Evolutionary conservation across 805 yeast genomes (phyloP).

Genomic region (Metschnikowia orientalis): DNA sequence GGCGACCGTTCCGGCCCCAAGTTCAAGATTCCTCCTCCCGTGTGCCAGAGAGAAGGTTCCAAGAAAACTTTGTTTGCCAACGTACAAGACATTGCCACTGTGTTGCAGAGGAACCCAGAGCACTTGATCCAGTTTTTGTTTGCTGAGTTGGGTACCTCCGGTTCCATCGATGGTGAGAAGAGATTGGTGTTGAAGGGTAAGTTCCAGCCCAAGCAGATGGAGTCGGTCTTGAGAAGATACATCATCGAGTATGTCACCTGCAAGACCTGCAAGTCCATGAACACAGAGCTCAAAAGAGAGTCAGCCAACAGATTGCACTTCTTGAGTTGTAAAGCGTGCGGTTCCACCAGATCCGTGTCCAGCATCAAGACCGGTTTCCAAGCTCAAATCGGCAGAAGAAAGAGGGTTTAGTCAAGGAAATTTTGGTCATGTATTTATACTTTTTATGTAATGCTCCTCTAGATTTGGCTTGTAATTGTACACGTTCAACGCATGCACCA

Average conservation of each 20-base stretch:
- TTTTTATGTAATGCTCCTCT: no score
- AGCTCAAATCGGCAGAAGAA: constrained; percentile 92
- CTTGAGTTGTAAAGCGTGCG: constrained; percentile 97
- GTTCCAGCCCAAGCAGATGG: constrained; percentile 96
- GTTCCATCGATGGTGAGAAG: constrained; percentile 97
- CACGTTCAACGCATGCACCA: no score
- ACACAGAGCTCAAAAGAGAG: constrained; percentile 93
- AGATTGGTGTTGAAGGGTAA: constrained; percentile 97
- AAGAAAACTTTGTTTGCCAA: constrained; percentile 95
- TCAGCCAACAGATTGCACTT: constrained; percentile 94
- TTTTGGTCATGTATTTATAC: no score
- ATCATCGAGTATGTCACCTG: constrained; percentile 97
- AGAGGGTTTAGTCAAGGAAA: constrained; percentile 53
- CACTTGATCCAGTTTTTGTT: constrained; percentile 94
- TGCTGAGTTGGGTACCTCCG: constrained; percentile 99
- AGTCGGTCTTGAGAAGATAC: constrained; percentile 91
- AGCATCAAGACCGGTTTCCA: constrained; percentile 99
- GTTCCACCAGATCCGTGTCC: constrained; percentile 93
- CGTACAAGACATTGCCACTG: constrained; percentile 90
- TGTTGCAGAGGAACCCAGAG: constrained; percentile 93
- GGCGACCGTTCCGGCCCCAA: constrained; percentile 92
- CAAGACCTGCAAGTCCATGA: constrained; percentile 97
- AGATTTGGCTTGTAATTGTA: no score
- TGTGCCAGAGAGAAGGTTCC: constrained; percentile 93
- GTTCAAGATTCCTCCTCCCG: constrained; percentile 96